Evolutionary conservation across 345 rosid species (phyloP), one percentile per base, ranked within the genome.

Genomic region (Geranium brycei): DNA sequence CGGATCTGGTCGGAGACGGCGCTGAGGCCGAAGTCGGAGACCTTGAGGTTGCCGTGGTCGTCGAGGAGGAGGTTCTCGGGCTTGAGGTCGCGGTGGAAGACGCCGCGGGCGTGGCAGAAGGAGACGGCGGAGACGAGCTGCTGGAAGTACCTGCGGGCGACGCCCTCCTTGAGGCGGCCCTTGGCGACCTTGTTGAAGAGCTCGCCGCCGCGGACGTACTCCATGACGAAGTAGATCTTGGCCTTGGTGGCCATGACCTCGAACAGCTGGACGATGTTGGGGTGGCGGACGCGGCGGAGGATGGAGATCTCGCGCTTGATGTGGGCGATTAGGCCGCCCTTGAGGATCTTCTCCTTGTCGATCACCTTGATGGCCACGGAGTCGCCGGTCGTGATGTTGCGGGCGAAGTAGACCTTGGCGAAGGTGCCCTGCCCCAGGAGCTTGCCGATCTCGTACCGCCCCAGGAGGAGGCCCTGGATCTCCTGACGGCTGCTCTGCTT

Each of bases 201-300:
- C 67, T 91, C 96, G 0, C 96, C 96, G 57, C 96, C 95, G 4
- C 76, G 62, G 19, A 88, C 97, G 19, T 78, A 83, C 57, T 91
- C 97, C 97, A 91, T 91, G 16, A 91, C 95, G 62, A 91, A 82
- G 76, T 77, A 88, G 69, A 91, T 91, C 77, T 87, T 88, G 40
- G 95, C 66, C 64, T 85, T 87, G 1, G 96, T 85, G 0, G 97
- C 96, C 95, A 91, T 83, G 31, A 91, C 96, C 67, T 91, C 97
- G 71, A 80, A 84, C 18, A 91, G 77, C 58, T 81, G 83, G 1
- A 91, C 91, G 57, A 88, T 73, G 79, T 89, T 81, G 13, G 96
- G 97, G 74, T 91, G 96, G 18, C 86, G 88, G 3, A 91, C 86
- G 61, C 96, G 87, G 59, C 91, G 95, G 68, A 91, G 91, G 69